Conservation (phyloP, 495 filamentous ascomycete species). For the Aspergillus indologenus region DNA sequence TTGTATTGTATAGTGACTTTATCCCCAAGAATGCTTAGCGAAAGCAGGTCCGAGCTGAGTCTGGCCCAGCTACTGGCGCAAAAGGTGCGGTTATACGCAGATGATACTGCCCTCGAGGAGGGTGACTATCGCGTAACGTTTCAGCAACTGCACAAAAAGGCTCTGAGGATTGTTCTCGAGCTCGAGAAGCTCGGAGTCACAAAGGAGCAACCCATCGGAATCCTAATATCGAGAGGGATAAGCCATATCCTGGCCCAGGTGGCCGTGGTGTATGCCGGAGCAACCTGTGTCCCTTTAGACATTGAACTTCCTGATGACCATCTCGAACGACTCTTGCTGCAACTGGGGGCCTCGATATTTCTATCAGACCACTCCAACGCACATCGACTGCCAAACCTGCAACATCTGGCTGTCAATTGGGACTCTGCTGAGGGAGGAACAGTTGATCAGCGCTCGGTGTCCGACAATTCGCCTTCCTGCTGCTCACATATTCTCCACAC, state of each 20-base stretch:
- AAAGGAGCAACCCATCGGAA: slow-evolving; percentile 1
- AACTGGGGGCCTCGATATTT: slow-evolving; percentile 1
- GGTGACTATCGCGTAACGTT: slow-evolving; percentile 1
- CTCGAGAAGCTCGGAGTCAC: neutral
- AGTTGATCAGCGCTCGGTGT: neutral
- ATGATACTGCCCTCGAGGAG: slow-evolving; percentile 4
- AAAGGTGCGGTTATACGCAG: neutral
- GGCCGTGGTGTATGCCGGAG: slow-evolving; percentile 5
- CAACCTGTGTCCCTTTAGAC: slow-evolving; percentile 13
- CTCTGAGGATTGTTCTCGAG: neutral
- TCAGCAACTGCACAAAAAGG: neutral
- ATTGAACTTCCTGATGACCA: neutral
- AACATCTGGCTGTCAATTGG: neutral
- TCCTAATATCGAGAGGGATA: slow-evolving; percentile 3
- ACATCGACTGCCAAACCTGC: neutral
- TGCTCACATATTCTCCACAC: slow-evolving; percentile 27
- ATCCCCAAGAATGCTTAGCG: neutral
- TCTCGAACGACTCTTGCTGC: neutral
- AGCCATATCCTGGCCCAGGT: slow-evolving; percentile 11
- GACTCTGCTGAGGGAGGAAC: slow-evolving; percentile 1
- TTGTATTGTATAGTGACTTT: no score
- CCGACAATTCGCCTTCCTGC: neutral
- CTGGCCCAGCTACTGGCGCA: neutral
- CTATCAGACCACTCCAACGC: neutral
- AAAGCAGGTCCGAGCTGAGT: neutral